A percentile compares a stretch with the other conserved stretches of the same genome.
Conservation (phyloP, 805 yeast species). For the Vanderwaltozyma yarrowii region DNA sequence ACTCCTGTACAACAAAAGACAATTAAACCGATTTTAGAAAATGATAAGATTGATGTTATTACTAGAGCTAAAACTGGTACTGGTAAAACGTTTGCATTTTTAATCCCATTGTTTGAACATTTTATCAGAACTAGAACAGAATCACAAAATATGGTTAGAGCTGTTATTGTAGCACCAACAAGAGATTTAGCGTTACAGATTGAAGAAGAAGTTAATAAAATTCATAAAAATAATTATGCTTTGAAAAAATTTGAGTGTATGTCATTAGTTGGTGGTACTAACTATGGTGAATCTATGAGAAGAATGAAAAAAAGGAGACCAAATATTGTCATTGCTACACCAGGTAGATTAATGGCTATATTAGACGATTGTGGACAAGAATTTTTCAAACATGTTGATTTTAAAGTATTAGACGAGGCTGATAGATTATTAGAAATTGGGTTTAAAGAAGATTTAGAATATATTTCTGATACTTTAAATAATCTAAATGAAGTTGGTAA, state of each 20-base stretch:
- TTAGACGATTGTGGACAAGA: slow-evolving; percentile 36
- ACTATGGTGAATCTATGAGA: slow-evolving; percentile 31
- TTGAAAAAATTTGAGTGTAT: slow-evolving; percentile 31
- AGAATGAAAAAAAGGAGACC: slow-evolving; percentile 29
- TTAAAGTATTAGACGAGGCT: slow-evolving; percentile 82
- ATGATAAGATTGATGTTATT: slow-evolving; percentile 50
- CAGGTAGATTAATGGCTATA: slow-evolving; percentile 71
- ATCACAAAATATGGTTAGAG: slow-evolving; percentile 33
- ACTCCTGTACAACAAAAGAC: slow-evolving; percentile 64
- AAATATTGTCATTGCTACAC: slow-evolving; percentile 74
- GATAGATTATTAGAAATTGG: slow-evolving; percentile 79
- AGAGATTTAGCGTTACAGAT: slow-evolving; percentile 86
- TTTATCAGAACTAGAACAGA: slow-evolving; percentile 28
- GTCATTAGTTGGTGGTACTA: slow-evolving; percentile 61
- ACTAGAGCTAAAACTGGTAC: slow-evolving; percentile 94
- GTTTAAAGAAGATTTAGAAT: slow-evolving; percentile 55
- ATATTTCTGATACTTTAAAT: slow-evolving; percentile 43
- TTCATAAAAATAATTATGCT: slow-evolving; percentile 26
- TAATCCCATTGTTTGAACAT: slow-evolving; percentile 66
- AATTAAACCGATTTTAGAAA: slow-evolving; percentile 44
- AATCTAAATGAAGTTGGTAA: slow-evolving; percentile 24
- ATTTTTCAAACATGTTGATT: slow-evolving; percentile 44
- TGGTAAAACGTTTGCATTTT: slow-evolving; percentile 86
- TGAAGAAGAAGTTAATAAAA: slow-evolving; percentile 48
- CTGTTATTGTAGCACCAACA: slow-evolving; percentile 78